These are phyloP conservation scores for Amanita brunnescens DNA, from an alignment of 768 basidiomycete genomes.

Conservation along the genomic window DNA sequence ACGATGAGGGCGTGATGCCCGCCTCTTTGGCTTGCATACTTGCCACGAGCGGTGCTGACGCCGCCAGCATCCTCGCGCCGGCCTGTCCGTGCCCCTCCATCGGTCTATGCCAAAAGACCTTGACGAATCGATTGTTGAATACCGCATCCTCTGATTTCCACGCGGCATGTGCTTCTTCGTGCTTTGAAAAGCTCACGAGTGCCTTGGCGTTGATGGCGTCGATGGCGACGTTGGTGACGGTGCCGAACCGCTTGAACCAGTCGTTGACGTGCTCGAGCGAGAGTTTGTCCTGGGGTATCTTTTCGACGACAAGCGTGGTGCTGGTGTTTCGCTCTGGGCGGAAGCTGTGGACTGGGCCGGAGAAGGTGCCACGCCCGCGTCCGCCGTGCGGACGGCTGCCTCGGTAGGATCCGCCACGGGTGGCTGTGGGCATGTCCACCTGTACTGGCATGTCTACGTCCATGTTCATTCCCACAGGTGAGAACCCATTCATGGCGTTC, in stretches of 20 bases:
- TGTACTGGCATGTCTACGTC: constrained; percentile 17
- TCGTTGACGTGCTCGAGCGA: constrained; percentile 68
- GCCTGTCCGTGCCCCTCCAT: constrained; percentile 84
- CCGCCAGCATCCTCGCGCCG: constrained; percentile 72
- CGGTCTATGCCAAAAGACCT: constrained; percentile 91
- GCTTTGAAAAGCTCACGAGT: constrained; percentile 77
- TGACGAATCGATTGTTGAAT: constrained; percentile 90
- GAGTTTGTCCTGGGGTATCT: constrained; percentile 82
- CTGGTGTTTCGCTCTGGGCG: constrained; percentile 59
- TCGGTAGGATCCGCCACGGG: constrained; percentile 20
- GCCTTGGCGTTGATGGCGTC: constrained; percentile 71
- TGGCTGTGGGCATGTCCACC: background rate
- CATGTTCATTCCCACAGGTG: constrained; percentile 11
- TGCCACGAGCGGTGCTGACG: constrained; percentile 69
- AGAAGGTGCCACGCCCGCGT: constrained; percentile 51
- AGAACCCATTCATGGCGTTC: constrained; percentile 11
- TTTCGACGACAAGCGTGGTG: constrained; percentile 87
- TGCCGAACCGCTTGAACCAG: constrained; percentile 91
- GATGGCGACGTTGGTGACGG: constrained; percentile 86
- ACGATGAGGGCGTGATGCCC: constrained; percentile 10
- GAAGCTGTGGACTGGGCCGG: constrained; percentile 57
- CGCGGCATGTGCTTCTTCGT: constrained; percentile 78
- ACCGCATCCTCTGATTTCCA: constrained; percentile 95
- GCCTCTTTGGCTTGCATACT: constrained; percentile 39
- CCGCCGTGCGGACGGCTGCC: constrained; percentile 27